Base-by-base conservation (phyloP, 805 yeast genomes). In the Hanseniaspora meyeri region DNA sequence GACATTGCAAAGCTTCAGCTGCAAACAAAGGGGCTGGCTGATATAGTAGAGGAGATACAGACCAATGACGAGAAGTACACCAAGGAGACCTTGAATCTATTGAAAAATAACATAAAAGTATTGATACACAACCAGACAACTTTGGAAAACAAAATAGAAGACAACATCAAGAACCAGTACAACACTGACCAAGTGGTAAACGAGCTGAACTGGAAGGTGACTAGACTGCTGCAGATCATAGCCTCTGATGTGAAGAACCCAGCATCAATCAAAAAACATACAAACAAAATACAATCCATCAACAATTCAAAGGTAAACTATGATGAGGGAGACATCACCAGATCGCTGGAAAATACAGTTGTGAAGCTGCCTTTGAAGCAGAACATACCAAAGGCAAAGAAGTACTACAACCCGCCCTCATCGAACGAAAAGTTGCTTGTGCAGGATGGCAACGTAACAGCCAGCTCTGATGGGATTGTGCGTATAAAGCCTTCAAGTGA, bases 171-270 rank as follows among this genome's bases (percentile, higher is more conserved):
- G 46, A 69, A 69, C 57, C 72, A 69, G 54, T 62, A 66, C 62
- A 68, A 68, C 57, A 67, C 72, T 7, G 72, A 69, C 57, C 57
- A 65, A 3, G 57, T 67, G 20, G 68, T 69, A 12, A 69, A 69
- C 56, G 61, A 61, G 32, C 51, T 67, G 34, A 65, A 63, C 40
- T 59, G 63, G 50, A 51, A 64, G 51, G 57, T 53, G 24, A 53
- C 57, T 3, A 46, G 57, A 20, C 40, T 53, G 4, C 31, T 53
- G 5, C 57, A 53, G 24, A n/a, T 53, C n/a, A 38, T 49, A 42
- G 43, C 43, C 24, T 48, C 43, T 10, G 52, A 47, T 27, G 17
- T 54, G 19, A 54, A 48, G 14, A 43, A 34, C 17, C 36, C 37
- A 4, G 8, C 37, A 7, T 17, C 34, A 8, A 17, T 31, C 14